Base-by-base conservation (phyloP, 805 yeast genomes). In the Ogataea nakhonphanomensis region DNA sequence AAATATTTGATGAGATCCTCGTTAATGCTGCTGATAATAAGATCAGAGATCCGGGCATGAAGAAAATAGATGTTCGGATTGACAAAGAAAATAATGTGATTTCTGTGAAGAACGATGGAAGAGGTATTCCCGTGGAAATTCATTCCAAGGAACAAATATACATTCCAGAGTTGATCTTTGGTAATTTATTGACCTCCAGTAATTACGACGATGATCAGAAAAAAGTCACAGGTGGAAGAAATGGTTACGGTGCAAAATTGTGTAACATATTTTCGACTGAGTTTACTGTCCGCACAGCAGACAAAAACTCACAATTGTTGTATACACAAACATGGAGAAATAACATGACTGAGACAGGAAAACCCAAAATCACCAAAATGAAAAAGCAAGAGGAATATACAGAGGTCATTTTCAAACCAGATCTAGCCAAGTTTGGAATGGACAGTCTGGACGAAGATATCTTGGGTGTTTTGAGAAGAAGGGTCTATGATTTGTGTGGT, bases 21-120 rank as follows among this genome's bases (percentile, higher is more conserved):
- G 99, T 93, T 39, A 93, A 93, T 62, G 98, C 99, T 5, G 99
- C 99, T 10, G 99, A 93, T 65, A 93, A 93, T 70, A 93, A 93
- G 67, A 91, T 91, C 45, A 78, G 98, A 52, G 99, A 93, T 59
- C 88, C 96, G 1, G 51, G 74, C 8, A 93, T 93, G 99, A 84
- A 79, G 51, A 79, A 75, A 53, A 78, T 93, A 46, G 86, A 79
- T 41, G 98, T 93, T n/a, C 73, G 66, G 28, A 87, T 93, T 41
- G 82, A 86, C 53, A 71, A 81, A 4, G 96, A 82, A 44, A 70
- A 73, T 37, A 88, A 88, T 57, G 56, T 75, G 13, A 85, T 93
- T 31, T 78, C 80, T 41, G 91, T 93, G 5, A 79, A 76, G 67
- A 93, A 93, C 63, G 97, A 93, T 57, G 99, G 99, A 44, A 78